Evolutionary conservation across 2,329 filamentous ascomycete species (phyloP).

Genomic region (Eutypa lata): DNA sequence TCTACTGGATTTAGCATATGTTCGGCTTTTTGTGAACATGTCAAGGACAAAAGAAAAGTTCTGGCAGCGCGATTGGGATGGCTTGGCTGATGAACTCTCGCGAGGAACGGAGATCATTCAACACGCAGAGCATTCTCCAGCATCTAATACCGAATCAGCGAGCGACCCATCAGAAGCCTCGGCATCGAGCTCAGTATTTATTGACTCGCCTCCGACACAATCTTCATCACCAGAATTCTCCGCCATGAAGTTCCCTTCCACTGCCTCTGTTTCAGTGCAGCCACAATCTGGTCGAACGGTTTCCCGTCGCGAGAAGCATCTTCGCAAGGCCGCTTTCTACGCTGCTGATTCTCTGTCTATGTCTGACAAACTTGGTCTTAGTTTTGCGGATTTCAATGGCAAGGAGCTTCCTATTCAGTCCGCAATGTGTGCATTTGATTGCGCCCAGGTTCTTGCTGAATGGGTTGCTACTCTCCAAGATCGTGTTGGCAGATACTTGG

Average conservation of each 20-base stretch:
- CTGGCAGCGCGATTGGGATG: conserved; percentile 91
- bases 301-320: conserved; percentile 77
- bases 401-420: conserved; percentile 86
- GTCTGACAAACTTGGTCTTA: conserved; percentile 81
- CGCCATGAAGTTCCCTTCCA: conserved; percentile 32
- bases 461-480: conserved; percentile 94
- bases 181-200: conserved; percentile 42
- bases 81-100: conserved; percentile 83
- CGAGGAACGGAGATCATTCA: conserved; percentile 73
- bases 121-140: conserved; percentile 63
- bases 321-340: conserved; percentile 93
- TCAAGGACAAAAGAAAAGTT: conserved; percentile 88
- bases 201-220: conserved; percentile 51
- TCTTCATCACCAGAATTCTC: conserved; percentile 47
- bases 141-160: conserved; percentile 43
- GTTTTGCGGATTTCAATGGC: conserved; percentile 79
- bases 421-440: conserved; percentile 90
- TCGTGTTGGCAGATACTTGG: conserved; percentile 84
- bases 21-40: conserved; percentile 90
- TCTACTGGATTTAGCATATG: conserved; percentile 85
- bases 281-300: conserved; percentile 41
- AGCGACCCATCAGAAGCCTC: conserved; percentile 47
- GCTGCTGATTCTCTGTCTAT: conserved; percentile 88
- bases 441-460: conserved; percentile 87
- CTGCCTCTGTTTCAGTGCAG: conserved; percentile 20